These are phyloP conservation scores for Pascua guehoae DNA, from an alignment of 1,284 basidiomycete species.

Conservation along the genomic window DNA sequence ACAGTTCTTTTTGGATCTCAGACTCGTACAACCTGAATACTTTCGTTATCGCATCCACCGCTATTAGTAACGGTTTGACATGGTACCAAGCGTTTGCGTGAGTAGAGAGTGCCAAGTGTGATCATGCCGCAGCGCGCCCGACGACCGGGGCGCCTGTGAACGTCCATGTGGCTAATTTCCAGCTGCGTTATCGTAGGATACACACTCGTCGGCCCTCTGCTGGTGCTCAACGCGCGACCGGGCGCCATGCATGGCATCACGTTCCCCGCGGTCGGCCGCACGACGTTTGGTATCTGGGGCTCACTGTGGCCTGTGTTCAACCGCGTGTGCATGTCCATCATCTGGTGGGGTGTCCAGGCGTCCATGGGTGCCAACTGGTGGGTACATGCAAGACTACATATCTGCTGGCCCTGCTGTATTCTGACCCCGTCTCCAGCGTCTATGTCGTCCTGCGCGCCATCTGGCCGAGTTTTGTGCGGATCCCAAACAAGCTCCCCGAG, in stretches of 20 bases:
- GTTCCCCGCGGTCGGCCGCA: constrained; percentile 73
- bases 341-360: constrained; percentile 77
- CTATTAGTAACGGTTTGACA: constrained; percentile 68
- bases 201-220: constrained; percentile 65
- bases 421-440: constrained; percentile 48
- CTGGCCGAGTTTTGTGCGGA: constrained; percentile 67
- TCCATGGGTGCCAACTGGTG: constrained; percentile 64
- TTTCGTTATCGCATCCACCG: constrained; percentile 58
- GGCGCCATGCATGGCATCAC: constrained; percentile 62
- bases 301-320: constrained; percentile 11
- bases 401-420: neutral
- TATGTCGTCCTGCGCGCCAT: constrained; percentile 67
- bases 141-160: constrained; percentile 53
- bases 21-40: constrained; percentile 78
- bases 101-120: neutral
- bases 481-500: constrained; percentile 65
- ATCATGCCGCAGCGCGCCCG: too few species aligned
- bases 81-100: constrained; percentile 64
- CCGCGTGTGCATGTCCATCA: constrained; percentile 47
- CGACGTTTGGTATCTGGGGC: constrained; percentile 76
- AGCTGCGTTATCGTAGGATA: constrained; percentile 70
- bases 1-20: constrained; percentile 40
- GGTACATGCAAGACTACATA: neutral
- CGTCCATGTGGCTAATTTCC: constrained; percentile 49
- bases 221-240: constrained; percentile 74